Evolutionary conservation across 371 early-diverging fungal species (phyloP).

Genomic region (Syncephalastrum monosporum): DNA sequence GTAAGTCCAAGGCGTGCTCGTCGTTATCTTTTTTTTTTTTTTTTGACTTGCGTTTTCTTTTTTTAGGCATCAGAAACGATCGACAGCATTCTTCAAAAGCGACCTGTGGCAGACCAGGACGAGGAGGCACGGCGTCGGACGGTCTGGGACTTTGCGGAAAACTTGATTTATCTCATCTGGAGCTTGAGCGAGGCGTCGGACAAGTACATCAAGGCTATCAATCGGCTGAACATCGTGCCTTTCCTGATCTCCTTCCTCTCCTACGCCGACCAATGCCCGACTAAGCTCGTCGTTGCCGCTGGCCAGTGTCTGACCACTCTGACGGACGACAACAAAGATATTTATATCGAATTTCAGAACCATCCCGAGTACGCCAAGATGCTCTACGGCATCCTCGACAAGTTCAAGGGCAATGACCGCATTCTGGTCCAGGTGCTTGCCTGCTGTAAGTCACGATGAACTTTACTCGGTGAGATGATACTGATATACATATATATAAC

Average conservation of each 20-base stretch:
- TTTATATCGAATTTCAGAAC: constrained; percentile 57
- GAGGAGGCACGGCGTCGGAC: constrained; percentile 57
- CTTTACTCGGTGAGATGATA: too few relatives aligned
- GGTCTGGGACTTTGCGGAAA: constrained; percentile 73
- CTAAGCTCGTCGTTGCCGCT: constrained; percentile 65
- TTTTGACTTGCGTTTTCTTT: background rate
- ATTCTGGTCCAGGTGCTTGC: constrained; percentile 54
- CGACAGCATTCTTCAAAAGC: constrained; percentile 47
- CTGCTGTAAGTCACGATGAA: constrained; percentile 40
- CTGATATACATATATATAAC: too few relatives aligned
- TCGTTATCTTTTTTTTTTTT: background rate
- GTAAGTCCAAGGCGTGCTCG: constrained; percentile 16
- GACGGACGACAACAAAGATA: constrained; percentile 75
- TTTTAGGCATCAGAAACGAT: constrained; percentile 39
- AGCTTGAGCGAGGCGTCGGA: constrained; percentile 70
- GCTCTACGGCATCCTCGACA: constrained; percentile 45
- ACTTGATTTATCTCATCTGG: constrained; percentile 72
- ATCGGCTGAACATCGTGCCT: constrained; percentile 59
- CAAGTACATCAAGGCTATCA: constrained; percentile 62
- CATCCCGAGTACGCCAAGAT: constrained; percentile 58
- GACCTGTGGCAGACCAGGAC: constrained; percentile 41
- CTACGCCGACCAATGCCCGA: constrained; percentile 61
- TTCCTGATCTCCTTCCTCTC: constrained; percentile 71
- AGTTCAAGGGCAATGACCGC: constrained; percentile 41
- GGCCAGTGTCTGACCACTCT: constrained; percentile 84